Conservation (phyloP, 306 rosid genomes). For the Quercus mongolica region DNA sequence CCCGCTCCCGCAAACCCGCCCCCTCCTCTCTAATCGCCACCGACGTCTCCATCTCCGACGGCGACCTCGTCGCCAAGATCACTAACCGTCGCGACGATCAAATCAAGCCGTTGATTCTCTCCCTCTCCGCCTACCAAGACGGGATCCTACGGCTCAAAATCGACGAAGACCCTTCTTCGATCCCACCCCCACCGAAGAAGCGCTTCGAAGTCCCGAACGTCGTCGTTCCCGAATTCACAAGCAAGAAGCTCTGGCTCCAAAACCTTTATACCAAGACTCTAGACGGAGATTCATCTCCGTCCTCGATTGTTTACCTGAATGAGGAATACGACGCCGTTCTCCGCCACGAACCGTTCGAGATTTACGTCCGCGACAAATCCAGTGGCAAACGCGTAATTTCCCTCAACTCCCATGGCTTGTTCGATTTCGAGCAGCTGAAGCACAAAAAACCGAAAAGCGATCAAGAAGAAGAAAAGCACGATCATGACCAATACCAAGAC, state of each 20-base stretch:
- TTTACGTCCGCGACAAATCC: constrained; percentile 56
- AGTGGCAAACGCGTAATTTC: constrained; percentile 63
- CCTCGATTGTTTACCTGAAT: constrained; percentile 60
- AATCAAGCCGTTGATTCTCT: constrained; percentile 60
- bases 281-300: constrained; percentile 23
- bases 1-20: constrained; percentile 64
- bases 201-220: constrained; percentile 87
- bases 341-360: constrained; percentile 85
- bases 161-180: constrained; percentile 65
- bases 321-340: constrained; percentile 73
- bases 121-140: constrained; percentile 59
- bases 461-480: no score
- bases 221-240: constrained; percentile 47
- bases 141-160: constrained; percentile 77
- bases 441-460: background rate
- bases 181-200: constrained; percentile 55
- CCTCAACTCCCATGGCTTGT: constrained; percentile 73
- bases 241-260: constrained; percentile 67
- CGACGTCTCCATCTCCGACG: constrained; percentile 51
- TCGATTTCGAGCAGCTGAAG: constrained; percentile 80
- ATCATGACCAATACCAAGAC: no score
- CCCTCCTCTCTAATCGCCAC: constrained; percentile 56
- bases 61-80: constrained; percentile 76
- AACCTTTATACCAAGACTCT: constrained; percentile 45
- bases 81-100: constrained; percentile 25